Evolutionary conservation across 2,329 filamentous ascomycete species (phyloP).

Genomic region (Sodiomyces alkalinus): DNA sequence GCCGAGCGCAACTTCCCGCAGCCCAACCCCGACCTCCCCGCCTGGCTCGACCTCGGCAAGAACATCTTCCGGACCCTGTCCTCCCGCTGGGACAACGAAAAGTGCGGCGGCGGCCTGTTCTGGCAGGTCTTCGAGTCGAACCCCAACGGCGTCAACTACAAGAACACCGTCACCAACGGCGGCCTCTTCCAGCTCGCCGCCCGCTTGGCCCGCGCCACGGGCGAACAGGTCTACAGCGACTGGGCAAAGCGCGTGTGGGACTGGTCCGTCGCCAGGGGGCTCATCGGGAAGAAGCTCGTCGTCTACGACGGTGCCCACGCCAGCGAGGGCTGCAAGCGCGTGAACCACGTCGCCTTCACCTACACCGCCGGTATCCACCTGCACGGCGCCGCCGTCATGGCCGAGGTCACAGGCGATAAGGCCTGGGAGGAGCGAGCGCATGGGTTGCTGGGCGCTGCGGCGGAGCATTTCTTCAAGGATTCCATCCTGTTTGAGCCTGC

Average conservation of each 20-base stretch:
- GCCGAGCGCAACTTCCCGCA: conserved; percentile 54
- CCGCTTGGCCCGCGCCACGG: conserved; percentile 54
- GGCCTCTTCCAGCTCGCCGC: conserved; percentile 73
- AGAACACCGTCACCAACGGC: conserved; percentile 68
- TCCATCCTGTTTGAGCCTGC: conserved; percentile 48
- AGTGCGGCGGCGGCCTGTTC: conserved; percentile 56
- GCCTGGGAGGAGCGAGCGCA: conserved; percentile 39
- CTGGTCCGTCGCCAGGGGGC: conserved; percentile 41
- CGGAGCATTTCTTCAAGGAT: conserved; percentile 32
- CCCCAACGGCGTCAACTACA: conserved; percentile 62
- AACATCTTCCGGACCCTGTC: conserved; percentile 61
- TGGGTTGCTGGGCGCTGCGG: conserved; percentile 33
- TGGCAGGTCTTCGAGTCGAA: conserved; percentile 76
- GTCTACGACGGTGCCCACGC: conserved; percentile 50
- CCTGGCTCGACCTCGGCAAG: conserved; percentile 51
- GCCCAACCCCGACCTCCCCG: conserved; percentile 36
- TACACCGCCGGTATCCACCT: conserved; percentile 53
- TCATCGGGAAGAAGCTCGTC: conserved; percentile 38
- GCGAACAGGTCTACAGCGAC: conserved; percentile 47
- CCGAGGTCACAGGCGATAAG: conserved; percentile 39
- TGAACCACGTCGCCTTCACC: conserved; percentile 43
- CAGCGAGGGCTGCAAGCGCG: conserved; percentile 33
- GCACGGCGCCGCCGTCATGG: conserved; percentile 48
- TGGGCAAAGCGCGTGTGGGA: conserved; percentile 56
- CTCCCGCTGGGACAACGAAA: conserved; percentile 50